phyloP scores from a whole-genome alignment of 2,329 filamentous ascomycete species.

The Nakataea oryzae region DNA sequence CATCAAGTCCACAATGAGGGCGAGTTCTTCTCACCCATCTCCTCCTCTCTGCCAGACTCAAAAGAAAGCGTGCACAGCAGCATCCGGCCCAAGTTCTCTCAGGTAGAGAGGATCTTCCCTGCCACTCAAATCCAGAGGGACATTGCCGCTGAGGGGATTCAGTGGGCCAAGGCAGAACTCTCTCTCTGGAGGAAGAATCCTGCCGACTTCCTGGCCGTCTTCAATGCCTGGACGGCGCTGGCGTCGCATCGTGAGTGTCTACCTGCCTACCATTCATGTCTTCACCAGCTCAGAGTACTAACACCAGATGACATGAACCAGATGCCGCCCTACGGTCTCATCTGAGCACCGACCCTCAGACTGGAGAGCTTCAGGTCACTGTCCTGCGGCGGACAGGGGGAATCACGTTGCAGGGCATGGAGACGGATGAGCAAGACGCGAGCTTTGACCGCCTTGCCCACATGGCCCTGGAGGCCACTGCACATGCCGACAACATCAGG shows the following conservation, averaged over 20 bases:
- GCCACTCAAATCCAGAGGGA: no score
- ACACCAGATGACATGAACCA: conserved; percentile 8
- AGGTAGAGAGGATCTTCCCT: no score
- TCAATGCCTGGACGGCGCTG: neutral
- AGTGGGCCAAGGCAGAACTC: no score
- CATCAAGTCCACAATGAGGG: no score
- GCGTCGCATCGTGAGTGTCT: conserved; percentile 7
- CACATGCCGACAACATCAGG: neutral
- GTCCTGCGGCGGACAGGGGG: neutral
- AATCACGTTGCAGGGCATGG: neutral
- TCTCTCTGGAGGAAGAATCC: no score
- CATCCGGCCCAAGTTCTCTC: no score
- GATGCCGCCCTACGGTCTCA: neutral
- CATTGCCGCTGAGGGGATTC: no score
- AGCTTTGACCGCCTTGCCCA: neutral
- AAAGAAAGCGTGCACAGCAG: no score
- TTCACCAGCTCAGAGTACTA: conserved; percentile 5
- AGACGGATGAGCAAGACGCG: neutral
- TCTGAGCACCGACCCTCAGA: neutral
- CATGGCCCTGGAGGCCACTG: neutral
- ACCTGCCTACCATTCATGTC: conserved; percentile 6
- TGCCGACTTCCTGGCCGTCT: no score
- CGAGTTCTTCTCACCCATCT: no score
- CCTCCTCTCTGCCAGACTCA: no score
- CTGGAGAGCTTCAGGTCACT: neutral